Conservation (phyloP, 495 filamentous ascomycete genomes). For the Penicillium steckii region DNA sequence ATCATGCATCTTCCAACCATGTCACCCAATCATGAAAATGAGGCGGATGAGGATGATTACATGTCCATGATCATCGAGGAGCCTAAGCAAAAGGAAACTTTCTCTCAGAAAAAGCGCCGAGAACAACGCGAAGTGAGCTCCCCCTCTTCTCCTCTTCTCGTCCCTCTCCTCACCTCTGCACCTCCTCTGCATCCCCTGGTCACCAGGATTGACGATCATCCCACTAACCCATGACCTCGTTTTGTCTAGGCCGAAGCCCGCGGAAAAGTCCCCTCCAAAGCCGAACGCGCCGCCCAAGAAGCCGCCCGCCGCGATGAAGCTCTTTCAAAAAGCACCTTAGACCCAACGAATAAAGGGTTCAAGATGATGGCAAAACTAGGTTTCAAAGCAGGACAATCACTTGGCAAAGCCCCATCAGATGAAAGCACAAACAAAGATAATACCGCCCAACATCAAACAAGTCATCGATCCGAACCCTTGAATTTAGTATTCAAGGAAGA, state of each 20-base stretch:
- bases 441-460: neutral
- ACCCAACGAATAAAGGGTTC: constrained; percentile 72
- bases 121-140: constrained; percentile 51
- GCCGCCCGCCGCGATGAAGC: constrained; percentile 70
- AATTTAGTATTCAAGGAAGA: constrained; percentile 71
- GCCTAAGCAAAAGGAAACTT: constrained; percentile 53
- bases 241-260: constrained; percentile 41
- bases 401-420: constrained; percentile 45
- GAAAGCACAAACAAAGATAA: constrained; percentile 31
- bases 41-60: constrained; percentile 59
- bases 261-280: constrained; percentile 64
- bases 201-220: neutral
- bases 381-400: constrained; percentile 68
- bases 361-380: constrained; percentile 98
- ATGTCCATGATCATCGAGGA: constrained; percentile 64
- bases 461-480: constrained; percentile 58
- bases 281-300: constrained; percentile 71
- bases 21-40: constrained; percentile 8
- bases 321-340: constrained; percentile 66
- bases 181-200: neutral
- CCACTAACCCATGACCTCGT: neutral
- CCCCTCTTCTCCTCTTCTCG: neutral
- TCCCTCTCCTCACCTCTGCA: neutral
- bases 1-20: constrained; percentile 8
- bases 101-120: constrained; percentile 54